These are phyloP conservation scores for Mucor velutinosus DNA, from an alignment of 371 early-diverging fungal genomes.

Conservation along the genomic window DNA sequence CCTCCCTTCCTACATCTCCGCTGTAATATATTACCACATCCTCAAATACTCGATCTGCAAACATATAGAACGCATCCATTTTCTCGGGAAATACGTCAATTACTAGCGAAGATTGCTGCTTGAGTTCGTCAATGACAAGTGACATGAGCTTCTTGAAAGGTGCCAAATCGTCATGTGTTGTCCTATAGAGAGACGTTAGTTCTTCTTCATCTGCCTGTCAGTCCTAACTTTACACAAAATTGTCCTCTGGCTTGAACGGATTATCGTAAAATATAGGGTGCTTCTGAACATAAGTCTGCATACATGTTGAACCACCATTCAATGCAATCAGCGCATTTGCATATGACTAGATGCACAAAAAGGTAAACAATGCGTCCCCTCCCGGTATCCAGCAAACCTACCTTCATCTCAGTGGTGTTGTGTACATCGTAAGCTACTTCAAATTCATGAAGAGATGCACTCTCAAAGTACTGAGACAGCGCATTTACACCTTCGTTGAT, in stretches of 20 bases:
- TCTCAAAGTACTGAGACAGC: conserved; percentile 80
- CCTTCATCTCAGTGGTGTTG: conserved; percentile 70
- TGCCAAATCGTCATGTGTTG: conserved; percentile 31
- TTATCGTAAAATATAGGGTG: conserved; percentile 87
- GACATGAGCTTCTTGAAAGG: conserved; percentile 50
- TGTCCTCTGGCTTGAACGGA: conserved; percentile 61
- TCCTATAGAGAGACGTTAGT: conserved; percentile 10
- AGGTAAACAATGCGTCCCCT: neutral
- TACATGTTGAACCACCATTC: conserved; percentile 78
- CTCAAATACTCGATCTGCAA: conserved; percentile 68
- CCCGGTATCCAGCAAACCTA: conserved; percentile 13
- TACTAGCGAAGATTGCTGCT: conserved; percentile 66
- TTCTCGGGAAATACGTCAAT: conserved; percentile 71
- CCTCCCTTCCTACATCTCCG: neutral
- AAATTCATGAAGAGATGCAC: conserved; percentile 75
- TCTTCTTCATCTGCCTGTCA: neutral
- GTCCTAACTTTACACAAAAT: conserved; percentile 44
- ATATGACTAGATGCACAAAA: conserved; percentile 46
- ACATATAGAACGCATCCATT: conserved; percentile 58
- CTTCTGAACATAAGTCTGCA: conserved; percentile 83
- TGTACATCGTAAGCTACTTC: conserved; percentile 78
- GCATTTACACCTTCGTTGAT: conserved; percentile 61
- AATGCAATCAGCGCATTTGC: conserved; percentile 71
- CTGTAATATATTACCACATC: conserved; percentile 54
- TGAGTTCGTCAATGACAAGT: conserved; percentile 52